A percentile compares a stretch with the other conserved stretches of the same genome.
Evolutionary conservation across 345 rosid species (phyloP).

Genomic region (Anacardium occidentale): DNA sequence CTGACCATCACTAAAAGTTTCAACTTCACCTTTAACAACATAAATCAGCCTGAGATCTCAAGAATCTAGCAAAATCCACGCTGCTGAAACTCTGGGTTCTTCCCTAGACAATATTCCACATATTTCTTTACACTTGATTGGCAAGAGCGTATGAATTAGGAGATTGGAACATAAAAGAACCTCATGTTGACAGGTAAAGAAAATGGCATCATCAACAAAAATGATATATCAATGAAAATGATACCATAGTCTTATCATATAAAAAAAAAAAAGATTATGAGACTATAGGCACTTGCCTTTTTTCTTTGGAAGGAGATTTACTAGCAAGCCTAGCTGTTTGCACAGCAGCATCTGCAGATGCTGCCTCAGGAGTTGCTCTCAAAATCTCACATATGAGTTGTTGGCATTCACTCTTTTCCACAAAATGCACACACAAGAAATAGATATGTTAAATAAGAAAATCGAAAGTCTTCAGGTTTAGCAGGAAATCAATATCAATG

Average conservation of each 20-base stretch:
- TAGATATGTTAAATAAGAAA: slow-evolving; percentile 19
- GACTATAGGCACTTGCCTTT: slow-evolving; percentile 54
- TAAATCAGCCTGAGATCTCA: neutral
- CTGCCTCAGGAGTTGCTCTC: slow-evolving; percentile 98
- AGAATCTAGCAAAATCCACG: neutral
- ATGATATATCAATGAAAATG: too few species aligned
- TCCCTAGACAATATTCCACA: neutral
- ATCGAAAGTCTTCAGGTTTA: slow-evolving; percentile 17
- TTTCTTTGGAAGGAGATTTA: slow-evolving; percentile 71
- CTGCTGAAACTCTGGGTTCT: neutral
- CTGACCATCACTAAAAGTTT: neutral
- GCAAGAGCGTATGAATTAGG: neutral
- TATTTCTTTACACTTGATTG: neutral
- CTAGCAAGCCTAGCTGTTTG: slow-evolving; percentile 96
- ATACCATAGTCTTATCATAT: too few species aligned
- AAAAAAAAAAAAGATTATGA: neutral
- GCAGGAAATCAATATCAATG: neutral
- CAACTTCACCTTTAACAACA: slow-evolving; percentile 3
- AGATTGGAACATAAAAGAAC: neutral
- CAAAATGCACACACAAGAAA: slow-evolving; percentile 16
- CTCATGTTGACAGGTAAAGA: neutral
- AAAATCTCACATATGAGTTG: slow-evolving; percentile 98
- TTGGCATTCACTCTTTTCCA: slow-evolving; percentile 91
- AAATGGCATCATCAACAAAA: too few species aligned
- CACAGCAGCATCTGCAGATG: slow-evolving; percentile 94